These are phyloP conservation scores for Isatis tinctoria DNA, from an alignment of 345 rosid genomes.

Conservation along the genomic window DNA sequence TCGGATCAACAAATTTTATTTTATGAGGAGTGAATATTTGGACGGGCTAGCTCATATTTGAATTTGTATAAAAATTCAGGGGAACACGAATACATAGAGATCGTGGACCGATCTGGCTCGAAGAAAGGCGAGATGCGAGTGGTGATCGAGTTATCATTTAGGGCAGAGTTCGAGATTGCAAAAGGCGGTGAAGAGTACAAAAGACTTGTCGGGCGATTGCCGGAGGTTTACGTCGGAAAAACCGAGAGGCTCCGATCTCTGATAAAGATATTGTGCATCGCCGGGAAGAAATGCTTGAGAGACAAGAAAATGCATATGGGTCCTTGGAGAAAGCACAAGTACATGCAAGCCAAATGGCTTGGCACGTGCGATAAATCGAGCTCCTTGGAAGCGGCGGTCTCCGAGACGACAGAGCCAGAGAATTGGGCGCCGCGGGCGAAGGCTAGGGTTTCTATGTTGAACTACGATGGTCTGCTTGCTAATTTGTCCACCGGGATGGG, in stretches of 20 bases:
- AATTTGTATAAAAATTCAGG: conserved; percentile 33
- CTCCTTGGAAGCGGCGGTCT: conserved; percentile 17
- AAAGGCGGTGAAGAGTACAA: conserved; percentile 68
- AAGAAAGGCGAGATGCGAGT: conserved; percentile 55
- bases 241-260: conserved; percentile 58
- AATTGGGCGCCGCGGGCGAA: conserved; percentile 33
- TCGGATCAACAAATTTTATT: background rate
- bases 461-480: conserved; percentile 44
- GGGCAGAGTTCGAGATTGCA: conserved; percentile 79
- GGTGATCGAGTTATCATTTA: conserved; percentile 66
- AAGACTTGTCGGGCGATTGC: conserved; percentile 39
- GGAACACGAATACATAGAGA: conserved; percentile 62
- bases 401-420: conserved; percentile 30
- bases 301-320: conserved; percentile 84
- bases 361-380: conserved; percentile 46
- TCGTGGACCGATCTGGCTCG: conserved; percentile 45
- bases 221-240: conserved; percentile 73
- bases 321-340: conserved; percentile 90
- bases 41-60: background rate
- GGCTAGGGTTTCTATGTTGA: conserved; percentile 70
- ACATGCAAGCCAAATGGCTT: conserved; percentile 89
- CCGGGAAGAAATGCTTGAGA: conserved; percentile 70
- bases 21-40: background rate
- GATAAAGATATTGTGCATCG: conserved; percentile 65
- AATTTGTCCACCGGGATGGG: conserved; percentile 24